Base-by-base conservation (phyloP, 148 eudicot genomes). In the Chenopodium album region DNA sequence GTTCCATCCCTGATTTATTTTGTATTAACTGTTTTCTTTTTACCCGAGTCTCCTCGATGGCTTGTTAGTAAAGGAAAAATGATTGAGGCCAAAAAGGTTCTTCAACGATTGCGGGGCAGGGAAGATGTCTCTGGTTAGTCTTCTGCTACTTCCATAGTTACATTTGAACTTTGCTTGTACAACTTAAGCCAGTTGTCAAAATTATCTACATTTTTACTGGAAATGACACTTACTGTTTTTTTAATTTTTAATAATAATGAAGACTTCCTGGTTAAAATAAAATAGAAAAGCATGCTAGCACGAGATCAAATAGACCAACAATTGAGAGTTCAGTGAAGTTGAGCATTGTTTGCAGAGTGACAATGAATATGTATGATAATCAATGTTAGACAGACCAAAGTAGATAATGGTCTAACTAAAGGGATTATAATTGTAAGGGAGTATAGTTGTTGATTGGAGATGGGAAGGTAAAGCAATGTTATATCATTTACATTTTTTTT, bases 1-100 rank as follows among this genome's bases (percentile, higher is more conserved):
- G 37, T 83, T 54, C 95, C 95, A 17, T 90, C 95, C 10, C 56
- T 87, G 41, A 0, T 89, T 47, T 92, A 87, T 84, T 85, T 90
- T 79, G 85, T 69, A 10, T 52, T 92, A 66, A 85, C 90, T 34
- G 81, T 89, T 48, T 89, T 92, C 76, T 92, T 87, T 79, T 80
- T 92, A 86, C 95, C 95, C 4, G 95, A 92, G 84, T 90, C 95
- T 85, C 95, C 95, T 59, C 87, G 95, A 13, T 92, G 95, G 95
- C 92, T 92, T 76, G 92, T 92, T 71, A 92, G 95, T 83, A 90
- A 92, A 82, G 95, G 95, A 19, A 76, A 88, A 59, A 90, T 90
- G 93, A 46, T 67, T 3, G 95, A 92, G 84, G 95, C 95, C 60
- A 92, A 88, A 67, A 81, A 84, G 78, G 91, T 90, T 89, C 87